phyloP scores from a whole-genome alignment of 139 green algal genomes.

The Mychonastes homosphaera region DNA sequence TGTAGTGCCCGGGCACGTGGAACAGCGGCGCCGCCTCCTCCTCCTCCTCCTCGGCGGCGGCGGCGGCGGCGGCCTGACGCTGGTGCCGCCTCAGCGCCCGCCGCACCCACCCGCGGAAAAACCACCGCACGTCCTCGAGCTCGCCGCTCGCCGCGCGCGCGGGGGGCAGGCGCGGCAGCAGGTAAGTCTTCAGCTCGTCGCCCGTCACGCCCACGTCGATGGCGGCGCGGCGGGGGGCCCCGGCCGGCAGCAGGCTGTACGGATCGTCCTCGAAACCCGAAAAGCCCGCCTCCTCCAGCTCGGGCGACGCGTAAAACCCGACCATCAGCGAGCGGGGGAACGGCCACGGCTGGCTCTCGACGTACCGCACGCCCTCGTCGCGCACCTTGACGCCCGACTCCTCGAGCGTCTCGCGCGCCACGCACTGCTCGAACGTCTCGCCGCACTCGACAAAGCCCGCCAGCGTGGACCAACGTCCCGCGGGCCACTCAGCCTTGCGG shows the following conservation, averaged over 20 bases:
- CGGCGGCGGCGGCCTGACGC: background rate
- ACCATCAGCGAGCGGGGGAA: conserved; percentile 80
- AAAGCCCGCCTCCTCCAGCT: background rate
- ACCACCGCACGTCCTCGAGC: conserved; percentile 59
- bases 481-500: conserved; percentile 52
- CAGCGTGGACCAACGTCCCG: conserved; percentile 36
- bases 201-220: conserved; percentile 26
- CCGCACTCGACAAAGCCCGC: conserved; percentile 70
- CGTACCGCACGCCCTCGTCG: conserved; percentile 36
- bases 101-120: conserved; percentile 30
- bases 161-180: conserved; percentile 7
- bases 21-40: conserved; percentile 19
- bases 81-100: background rate
- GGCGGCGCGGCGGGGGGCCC: conserved; percentile 13
- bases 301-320: conserved; percentile 41
- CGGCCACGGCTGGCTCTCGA: conserved; percentile 73
- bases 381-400: conserved; percentile 42
- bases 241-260: background rate
- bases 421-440: conserved; percentile 71
- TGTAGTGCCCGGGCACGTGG: conserved; percentile 38
- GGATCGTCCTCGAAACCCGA: background rate
- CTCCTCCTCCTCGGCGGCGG: background rate
- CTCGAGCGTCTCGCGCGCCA: conserved; percentile 63
- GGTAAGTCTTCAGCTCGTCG: too few relatives aligned
- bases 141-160: conserved; percentile 33